A percentile compares a stretch with the other conserved stretches of the same genome.
Conservation (phyloP, 2,329 filamentous ascomycete species). For the Curvularia lunata region DNA sequence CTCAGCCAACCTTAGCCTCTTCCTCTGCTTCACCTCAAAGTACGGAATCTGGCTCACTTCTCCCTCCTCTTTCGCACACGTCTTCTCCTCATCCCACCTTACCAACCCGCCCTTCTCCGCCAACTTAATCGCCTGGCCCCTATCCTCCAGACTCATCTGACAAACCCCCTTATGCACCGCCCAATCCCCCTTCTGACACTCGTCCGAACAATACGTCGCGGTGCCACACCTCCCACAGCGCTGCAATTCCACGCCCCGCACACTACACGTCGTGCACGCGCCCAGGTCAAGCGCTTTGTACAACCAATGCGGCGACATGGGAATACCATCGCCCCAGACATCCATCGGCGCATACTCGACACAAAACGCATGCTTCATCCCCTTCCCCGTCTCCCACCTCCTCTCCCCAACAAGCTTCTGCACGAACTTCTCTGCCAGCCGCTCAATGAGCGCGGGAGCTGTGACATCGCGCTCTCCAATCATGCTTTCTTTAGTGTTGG, state of each 20-base stretch:
- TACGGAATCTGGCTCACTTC: conserved; percentile 29
- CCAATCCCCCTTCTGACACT: conserved; percentile 31
- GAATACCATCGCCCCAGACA: conserved; percentile 33
- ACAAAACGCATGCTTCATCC: conserved; percentile 25
- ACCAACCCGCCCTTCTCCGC: conserved; percentile 30
- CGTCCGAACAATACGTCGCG: conserved; percentile 28
- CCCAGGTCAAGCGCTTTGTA: conserved; percentile 21
- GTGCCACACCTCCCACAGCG: conserved; percentile 33
- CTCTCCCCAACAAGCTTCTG: conserved; percentile 6
- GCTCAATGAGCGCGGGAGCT: conserved; percentile 16
- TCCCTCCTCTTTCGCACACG: conserved; percentile 17
- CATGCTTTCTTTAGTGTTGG: conserved; percentile 32
- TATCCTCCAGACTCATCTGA: conserved; percentile 29
- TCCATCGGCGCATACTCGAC: conserved; percentile 38
- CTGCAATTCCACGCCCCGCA: conserved; percentile 11
- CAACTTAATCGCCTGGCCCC: conserved; percentile 29
- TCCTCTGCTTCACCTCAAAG: conserved; percentile 18
- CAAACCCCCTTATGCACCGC: conserved; percentile 32
- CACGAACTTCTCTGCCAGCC: conserved; percentile 9
- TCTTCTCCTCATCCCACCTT: conserved; percentile 27
- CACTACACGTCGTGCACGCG: conserved; percentile 23
- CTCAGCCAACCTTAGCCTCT: background rate
- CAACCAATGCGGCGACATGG: conserved; percentile 33
- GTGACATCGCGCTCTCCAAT: conserved; percentile 23
- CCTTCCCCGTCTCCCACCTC: conserved; percentile 27